Base-by-base conservation (phyloP, 106 monocot genomes). In the Ottelia alismoides region DNA sequence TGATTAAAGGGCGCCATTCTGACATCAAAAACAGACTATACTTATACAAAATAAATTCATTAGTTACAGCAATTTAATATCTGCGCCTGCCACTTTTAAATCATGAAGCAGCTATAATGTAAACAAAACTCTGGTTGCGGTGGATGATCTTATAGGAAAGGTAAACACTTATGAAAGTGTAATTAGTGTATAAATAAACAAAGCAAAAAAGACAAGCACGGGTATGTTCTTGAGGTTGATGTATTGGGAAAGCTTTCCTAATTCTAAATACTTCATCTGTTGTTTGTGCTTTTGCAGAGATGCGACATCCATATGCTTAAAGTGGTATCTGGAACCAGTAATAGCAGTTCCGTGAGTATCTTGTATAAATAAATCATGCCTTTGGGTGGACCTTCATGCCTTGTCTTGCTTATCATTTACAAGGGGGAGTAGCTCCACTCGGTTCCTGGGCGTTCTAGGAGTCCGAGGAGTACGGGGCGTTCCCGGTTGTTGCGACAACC, bases 351-450 rank as follows among this genome's bases (percentile, higher is more conserved):
- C 10, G 40, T 7, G 40, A 43, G 40, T 16, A 43, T 16, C 40
- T 7, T 16, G 40, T 43, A n/a, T n/a, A n/a, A n/a, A 6, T 43
- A 43, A 6, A 7, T 16, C 49, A 50, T 50, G 20, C 20, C 7
- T 21, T 50, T 17, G 21, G 7, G 49, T 21, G 12, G 20, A 21
- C 9, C 49, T 22, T 56, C 56, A 56, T 14, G 21, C 30, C 32
- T 56, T 56, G 0, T 96, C 85, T 63, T 76, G 78, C 32, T 94
- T 84, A 22, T 72, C 76, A 47, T 53, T 73, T 22, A 89, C 78
- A 45, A 96, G 82, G 12, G 96, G 76, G 1, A 85, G 76, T 65
- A 96, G 61, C 66, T 89, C 96, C 24, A 78, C 20, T 58, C 51
- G 56, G 43, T 48, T 67, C 5, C 74, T 46, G 24, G 79, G 79